Evolutionary conservation across 208 protist genomes (phyloP).

Genomic region (Trypanosomatidae sp.): DNA sequence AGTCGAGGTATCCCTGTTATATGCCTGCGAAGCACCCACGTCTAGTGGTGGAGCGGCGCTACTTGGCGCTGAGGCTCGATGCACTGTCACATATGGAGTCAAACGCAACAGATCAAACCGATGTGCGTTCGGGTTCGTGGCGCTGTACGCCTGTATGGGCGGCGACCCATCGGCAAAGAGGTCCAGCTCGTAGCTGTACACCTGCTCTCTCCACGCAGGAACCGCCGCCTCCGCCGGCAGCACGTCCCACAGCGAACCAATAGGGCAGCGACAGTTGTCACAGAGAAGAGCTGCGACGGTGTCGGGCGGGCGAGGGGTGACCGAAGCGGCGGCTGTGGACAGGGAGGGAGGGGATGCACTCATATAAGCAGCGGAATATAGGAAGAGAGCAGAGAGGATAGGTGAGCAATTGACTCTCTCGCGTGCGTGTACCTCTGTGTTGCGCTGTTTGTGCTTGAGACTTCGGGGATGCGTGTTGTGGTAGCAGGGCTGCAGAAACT

Average conservation of each 20-base stretch:
- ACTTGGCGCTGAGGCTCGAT: not conserved
- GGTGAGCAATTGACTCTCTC: not conserved
- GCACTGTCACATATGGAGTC: slow-evolving; percentile 19
- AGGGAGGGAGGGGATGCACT: not conserved
- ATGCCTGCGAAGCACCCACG: not conserved
- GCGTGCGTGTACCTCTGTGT: not conserved
- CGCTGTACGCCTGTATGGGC: slow-evolving; percentile 75
- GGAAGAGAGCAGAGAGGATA: not conserved
- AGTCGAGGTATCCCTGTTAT: not conserved
- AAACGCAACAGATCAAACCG: slow-evolving; percentile 82
- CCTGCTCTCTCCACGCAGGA: slow-evolving; percentile 46
- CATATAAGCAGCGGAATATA: not conserved
- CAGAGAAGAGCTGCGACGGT: slow-evolving; percentile 53
- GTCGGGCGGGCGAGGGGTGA: not conserved
- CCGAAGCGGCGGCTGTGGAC: not conserved
- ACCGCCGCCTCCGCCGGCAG: slow-evolving; percentile 29
- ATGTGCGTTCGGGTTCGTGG: slow-evolving; percentile 59
- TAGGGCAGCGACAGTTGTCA: slow-evolving; percentile 42
- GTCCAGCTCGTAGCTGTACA: slow-evolving; percentile 79
- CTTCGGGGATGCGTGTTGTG: not conserved
- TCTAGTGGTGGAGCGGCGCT: not conserved
- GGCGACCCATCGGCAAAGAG: slow-evolving; percentile 44
- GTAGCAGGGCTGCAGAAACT: not conserved
- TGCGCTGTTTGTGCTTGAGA: not conserved
- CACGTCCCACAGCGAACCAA: slow-evolving; percentile 49